Base-by-base conservation (phyloP, 345 rosid genomes). In the Sonneratia alba region DNA sequence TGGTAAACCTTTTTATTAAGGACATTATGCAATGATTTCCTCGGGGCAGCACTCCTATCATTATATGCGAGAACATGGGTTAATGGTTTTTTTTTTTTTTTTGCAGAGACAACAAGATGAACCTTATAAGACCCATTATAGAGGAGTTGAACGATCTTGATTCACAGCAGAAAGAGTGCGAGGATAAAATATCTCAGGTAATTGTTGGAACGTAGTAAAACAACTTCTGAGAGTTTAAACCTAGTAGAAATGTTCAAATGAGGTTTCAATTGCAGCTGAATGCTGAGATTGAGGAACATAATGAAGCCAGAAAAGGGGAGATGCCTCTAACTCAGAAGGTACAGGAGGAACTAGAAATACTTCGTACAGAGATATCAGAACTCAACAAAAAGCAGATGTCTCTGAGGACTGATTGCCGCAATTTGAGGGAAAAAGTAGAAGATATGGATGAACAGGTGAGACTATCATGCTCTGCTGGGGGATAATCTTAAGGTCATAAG, bases 311-410 rank as follows among this genome's bases (percentile, higher is more conserved):
- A 73, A 90, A 88, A 72, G 85, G 67, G 70, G 98, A 95, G 67
- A 70, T 82, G 59, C 98, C 98, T 4, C 76, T 85, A 79, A 89
- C 88, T 71, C 91, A 88, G 76, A 91, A 90, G 81, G 59, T 86
- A 16, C 90, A 89, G 67, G 73, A 80, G 4, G 80, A 76, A 72
- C 87, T 92, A 66, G 85, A 88, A 76, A 92, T 90, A 67, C 79
- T 95, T 70, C 86, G 71, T 21, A 87, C 87, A 78, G 85, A 78
- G 8, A 83, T 95, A 79, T 75, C 79, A 53, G 86, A 79, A 51
- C 92, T 90, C 67, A 92, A 92, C 88, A 85, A 82, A 77, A 84
- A 87, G 65, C 99, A 95, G 84, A 62, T 81, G 79, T 84, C 94
- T 51, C 82, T 89, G 40, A 85, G 85, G 76, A 79, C 88, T 74